These are phyloP conservation scores for Thraustochytrium sp. DNA, from an alignment of 352 stramenopile species.

Conservation along the genomic window DNA sequence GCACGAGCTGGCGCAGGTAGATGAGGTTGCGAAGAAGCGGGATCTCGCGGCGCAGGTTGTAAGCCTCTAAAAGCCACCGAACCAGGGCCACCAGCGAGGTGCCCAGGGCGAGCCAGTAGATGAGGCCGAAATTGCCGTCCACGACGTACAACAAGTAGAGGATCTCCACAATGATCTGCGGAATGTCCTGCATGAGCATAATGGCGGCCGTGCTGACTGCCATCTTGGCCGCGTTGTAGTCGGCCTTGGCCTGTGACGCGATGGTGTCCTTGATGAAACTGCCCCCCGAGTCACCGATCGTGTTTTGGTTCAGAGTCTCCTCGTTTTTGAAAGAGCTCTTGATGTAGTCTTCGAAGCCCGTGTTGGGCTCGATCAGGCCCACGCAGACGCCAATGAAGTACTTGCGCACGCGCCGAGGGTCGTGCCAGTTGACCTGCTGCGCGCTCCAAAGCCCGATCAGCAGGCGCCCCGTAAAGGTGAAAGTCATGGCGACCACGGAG, in stretches of 20 bases:
- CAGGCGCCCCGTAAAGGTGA: not conserved
- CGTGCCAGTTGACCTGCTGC: not conserved
- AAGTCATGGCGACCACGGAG: not conserved
- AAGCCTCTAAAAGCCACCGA: not conserved
- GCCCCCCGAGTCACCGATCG: not conserved
- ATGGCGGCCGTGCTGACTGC: not conserved
- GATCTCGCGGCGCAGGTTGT: not conserved
- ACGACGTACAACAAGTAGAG: not conserved
- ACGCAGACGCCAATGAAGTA: constrained; percentile 7
- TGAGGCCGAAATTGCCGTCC: not conserved
- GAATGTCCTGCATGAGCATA: not conserved
- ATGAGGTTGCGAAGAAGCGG: not conserved
- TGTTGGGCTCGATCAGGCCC: constrained; percentile 9
- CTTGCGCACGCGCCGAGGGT: not conserved
- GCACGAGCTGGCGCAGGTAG: not conserved
- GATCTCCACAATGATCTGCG: constrained; percentile 1
- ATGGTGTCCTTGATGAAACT: constrained; percentile 20
- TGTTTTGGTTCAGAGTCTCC: not conserved
- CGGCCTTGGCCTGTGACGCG: not conserved
- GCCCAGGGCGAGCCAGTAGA: not conserved
- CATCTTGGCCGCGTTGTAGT: not conserved
- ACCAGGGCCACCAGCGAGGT: not conserved
- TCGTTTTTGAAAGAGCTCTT: not conserved
- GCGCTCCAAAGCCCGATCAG: not conserved
- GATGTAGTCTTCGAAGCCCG: not conserved